phyloP scores from a whole-genome alignment of 805 yeast genomes.

The Metschnikowia proteae region DNA sequence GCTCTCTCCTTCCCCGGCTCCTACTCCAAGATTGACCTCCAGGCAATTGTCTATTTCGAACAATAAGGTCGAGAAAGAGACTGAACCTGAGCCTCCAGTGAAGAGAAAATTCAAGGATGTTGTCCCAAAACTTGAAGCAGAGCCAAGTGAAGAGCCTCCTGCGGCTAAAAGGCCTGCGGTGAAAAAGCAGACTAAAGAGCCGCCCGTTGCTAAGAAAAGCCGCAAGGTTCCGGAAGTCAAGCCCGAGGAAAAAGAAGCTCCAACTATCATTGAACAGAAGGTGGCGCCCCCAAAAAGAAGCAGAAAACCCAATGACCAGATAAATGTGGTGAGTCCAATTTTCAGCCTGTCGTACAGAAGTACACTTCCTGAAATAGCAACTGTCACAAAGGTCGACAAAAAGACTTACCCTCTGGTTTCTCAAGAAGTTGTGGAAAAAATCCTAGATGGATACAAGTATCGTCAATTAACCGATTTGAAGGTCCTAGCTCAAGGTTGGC shows the following conservation, averaged over 20 bases:
- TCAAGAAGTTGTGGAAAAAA: constrained; percentile 12
- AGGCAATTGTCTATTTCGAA: constrained; percentile 10
- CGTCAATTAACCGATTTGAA: constrained; percentile 29
- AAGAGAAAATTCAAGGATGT: constrained; percentile 1
- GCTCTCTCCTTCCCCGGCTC: background rate
- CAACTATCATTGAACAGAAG: background rate
- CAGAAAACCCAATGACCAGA: constrained; percentile 14
- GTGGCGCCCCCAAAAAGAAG: constrained; percentile 6
- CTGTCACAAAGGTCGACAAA: constrained; percentile 18
- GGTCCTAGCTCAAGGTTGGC: constrained; percentile 12
- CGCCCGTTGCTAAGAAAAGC: background rate
- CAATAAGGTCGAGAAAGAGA: constrained; percentile 2
- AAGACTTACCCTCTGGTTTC: constrained; percentile 17
- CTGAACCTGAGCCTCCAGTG: background rate
- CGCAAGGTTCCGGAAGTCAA: background rate
- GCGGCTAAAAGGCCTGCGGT: background rate
- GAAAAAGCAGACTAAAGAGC: background rate
- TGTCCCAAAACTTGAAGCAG: background rate
- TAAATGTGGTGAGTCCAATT: constrained; percentile 17
- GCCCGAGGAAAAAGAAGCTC: background rate
- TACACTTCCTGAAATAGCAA: constrained; percentile 11
- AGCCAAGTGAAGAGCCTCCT: background rate
- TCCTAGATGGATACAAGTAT: constrained; percentile 18
- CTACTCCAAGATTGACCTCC: constrained; percentile 8
- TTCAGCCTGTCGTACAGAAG: constrained; percentile 21